Evolutionary conservation across 164 flowering plant genomes (phyloP).

Genomic region (Sedum album): DNA sequence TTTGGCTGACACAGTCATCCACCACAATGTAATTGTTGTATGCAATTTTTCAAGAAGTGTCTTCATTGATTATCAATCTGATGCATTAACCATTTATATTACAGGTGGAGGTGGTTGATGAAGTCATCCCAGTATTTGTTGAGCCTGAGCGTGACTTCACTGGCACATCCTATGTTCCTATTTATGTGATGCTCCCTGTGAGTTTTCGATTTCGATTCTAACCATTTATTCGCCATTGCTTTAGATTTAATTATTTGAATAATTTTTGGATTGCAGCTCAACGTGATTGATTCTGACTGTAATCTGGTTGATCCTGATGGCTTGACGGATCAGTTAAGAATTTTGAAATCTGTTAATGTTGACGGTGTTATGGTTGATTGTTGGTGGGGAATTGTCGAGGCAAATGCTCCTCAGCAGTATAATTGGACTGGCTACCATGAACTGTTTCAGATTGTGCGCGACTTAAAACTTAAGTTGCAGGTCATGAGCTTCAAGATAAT

Average conservation of each 20-base stretch:
- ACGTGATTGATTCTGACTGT: slow-evolving; percentile 73
- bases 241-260: not conserved
- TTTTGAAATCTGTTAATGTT: slow-evolving; percentile 63
- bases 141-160: slow-evolving; percentile 72
- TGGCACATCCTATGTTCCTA: slow-evolving; percentile 80
- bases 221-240: not conserved
- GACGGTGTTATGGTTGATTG: slow-evolving; percentile 95
- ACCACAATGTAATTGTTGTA: no score
- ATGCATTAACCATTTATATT: not conserved
- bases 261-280: slow-evolving; percentile 42
- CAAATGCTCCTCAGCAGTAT: slow-evolving; percentile 75
- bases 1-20: no score
- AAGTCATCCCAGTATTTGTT: slow-evolving; percentile 24
- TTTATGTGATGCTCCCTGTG: slow-evolving; percentile 92
- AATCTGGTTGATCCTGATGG: slow-evolving; percentile 86
- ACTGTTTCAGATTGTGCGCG: slow-evolving; percentile 77
- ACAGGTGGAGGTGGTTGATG: slow-evolving; percentile 42
- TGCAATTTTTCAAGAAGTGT: not conserved
- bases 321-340: slow-evolving; percentile 61
- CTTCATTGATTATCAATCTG: not conserved
- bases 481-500: slow-evolving; percentile 25
- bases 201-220: slow-evolving; percentile 30
- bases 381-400: slow-evolving; percentile 99
- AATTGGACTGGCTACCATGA: slow-evolving; percentile 85
- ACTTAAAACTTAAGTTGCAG: slow-evolving; percentile 77